phyloP scores from a whole-genome alignment of 2,329 filamentous ascomycete genomes.

The Arthrobotrys sphaeroides region DNA sequence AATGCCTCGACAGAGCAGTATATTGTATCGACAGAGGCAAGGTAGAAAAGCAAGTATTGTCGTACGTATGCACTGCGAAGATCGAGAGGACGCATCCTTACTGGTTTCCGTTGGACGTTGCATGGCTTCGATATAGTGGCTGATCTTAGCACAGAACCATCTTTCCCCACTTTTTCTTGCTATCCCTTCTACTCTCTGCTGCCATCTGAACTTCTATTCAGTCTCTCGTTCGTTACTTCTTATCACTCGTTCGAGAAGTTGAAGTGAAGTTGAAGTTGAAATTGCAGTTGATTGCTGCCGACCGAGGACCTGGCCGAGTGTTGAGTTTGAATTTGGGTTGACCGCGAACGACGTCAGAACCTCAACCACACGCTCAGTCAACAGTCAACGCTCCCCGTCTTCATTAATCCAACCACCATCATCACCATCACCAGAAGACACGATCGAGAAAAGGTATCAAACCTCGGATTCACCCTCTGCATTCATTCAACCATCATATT shows the following conservation, averaged over 20 bases:
- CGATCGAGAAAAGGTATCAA: background rate
- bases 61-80: constrained; percentile 6
- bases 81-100: background rate
- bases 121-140: constrained; percentile 11
- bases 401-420: background rate
- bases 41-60: background rate
- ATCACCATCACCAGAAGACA: background rate
- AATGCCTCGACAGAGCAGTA: too few relatives aligned
- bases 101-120: background rate
- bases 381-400: too few relatives aligned
- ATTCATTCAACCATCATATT: background rate
- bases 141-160: background rate
- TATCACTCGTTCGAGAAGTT: background rate
- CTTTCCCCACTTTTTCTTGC: constrained; percentile 4
- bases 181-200: background rate
- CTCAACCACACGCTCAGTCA: constrained; percentile 5
- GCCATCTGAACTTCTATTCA: background rate
- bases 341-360: background rate
- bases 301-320: background rate
- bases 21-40: too few relatives aligned
- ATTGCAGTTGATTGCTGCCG: background rate
- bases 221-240: background rate
- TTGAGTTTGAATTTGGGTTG: background rate
- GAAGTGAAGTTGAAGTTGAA: background rate
- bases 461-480: background rate